These are phyloP conservation scores for Talaromyces sp. DNA, from an alignment of 2,329 filamentous ascomycete genomes.

Conservation along the genomic window DNA sequence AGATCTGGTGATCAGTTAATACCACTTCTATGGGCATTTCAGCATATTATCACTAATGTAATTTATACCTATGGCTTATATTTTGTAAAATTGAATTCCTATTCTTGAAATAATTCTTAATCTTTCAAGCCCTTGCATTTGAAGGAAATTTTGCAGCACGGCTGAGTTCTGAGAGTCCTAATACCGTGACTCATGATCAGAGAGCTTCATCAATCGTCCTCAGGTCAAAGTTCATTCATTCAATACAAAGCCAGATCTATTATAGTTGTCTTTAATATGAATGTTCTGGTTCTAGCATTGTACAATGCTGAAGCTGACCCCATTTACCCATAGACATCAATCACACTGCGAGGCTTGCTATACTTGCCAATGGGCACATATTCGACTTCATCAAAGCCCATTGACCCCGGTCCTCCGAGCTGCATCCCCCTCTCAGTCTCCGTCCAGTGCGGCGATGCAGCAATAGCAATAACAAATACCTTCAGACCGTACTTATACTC, in stretches of 20 bases:
- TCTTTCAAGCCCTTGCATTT: too few species aligned
- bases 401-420: slow-evolving; percentile 41
- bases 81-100: background rate
- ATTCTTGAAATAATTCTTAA: too few species aligned
- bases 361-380: slow-evolving; percentile 26
- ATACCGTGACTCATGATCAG: too few species aligned
- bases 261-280: too few species aligned
- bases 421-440: slow-evolving; percentile 40
- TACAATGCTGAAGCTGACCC: too few species aligned
- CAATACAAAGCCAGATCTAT: too few species aligned
- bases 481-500: slow-evolving; percentile 59
- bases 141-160: too few species aligned
- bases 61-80: background rate
- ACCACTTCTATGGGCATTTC: too few species aligned
- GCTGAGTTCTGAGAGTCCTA: too few species aligned
- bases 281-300: too few species aligned
- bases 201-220: too few species aligned
- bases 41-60: background rate
- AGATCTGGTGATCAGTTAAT: slow-evolving; percentile 75
- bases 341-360: slow-evolving; percentile 25
- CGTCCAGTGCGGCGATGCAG: slow-evolving; percentile 55
- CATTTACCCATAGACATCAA: slow-evolving; percentile 25
- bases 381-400: slow-evolving; percentile 22
- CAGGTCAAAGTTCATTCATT: too few species aligned
- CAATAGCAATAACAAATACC: slow-evolving; percentile 55